phyloP scores from a whole-genome alignment of 495 filamentous ascomycete species.

The Penicillium manginii region DNA sequence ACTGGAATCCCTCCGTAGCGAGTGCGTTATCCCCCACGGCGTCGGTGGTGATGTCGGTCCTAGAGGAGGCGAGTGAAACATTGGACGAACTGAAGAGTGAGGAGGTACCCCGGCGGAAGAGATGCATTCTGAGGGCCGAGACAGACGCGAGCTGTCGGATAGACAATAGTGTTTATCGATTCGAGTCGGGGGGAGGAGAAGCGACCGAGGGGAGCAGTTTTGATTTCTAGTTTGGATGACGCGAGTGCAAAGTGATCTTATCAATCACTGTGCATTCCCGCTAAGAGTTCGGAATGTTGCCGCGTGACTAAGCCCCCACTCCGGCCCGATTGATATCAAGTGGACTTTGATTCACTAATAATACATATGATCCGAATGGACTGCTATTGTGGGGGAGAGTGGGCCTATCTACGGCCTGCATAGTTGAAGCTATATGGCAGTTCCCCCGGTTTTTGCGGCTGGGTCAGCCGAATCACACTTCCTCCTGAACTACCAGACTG shows the following conservation, averaged over 20 bases:
- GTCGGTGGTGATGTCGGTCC: constrained; percentile 29
- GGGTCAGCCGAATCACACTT: constrained; percentile 52
- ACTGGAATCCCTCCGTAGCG: constrained; percentile 43
- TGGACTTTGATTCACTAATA: constrained; percentile 13
- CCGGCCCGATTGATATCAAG: constrained; percentile 14
- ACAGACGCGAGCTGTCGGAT: background rate
- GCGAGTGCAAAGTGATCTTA: constrained; percentile 28
- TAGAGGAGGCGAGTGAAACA: constrained; percentile 32
- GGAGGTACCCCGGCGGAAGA: constrained; percentile 40
- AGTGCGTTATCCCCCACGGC: constrained; percentile 27
- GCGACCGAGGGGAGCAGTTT: background rate
- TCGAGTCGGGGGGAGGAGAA: background rate
- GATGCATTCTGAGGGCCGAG: constrained; percentile 32
- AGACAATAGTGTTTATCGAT: background rate
- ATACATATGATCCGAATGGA: constrained; percentile 24
- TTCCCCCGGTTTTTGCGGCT: constrained; percentile 40
- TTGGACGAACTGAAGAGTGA: constrained; percentile 42
- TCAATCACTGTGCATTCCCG: constrained; percentile 36
- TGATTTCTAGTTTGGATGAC: constrained; percentile 3
- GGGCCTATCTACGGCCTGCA: constrained; percentile 23
- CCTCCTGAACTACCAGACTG: constrained; percentile 44
- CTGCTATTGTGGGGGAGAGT: constrained; percentile 6
- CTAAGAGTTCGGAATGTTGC: constrained; percentile 24
- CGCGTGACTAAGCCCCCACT: constrained; percentile 32
- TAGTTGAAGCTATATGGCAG: constrained; percentile 49